Evolutionary conservation across 2,329 filamentous ascomycete genomes (phyloP), one percentile per base, ranked within the genome.

Genomic region (Xylaria sp.): DNA sequence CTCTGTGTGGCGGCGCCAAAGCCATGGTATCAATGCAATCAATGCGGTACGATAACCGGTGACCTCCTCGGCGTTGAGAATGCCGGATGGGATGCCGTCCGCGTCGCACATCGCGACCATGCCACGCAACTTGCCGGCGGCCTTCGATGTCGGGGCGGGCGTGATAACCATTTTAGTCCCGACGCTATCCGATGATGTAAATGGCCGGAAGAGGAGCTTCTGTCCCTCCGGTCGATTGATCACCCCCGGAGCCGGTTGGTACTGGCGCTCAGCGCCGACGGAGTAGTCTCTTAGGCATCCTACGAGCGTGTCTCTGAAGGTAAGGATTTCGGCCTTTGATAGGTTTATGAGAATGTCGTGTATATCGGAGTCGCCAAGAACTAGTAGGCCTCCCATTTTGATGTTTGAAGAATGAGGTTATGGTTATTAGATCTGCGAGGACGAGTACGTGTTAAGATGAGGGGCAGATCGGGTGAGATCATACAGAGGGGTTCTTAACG

Each of bases 161-260:
- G 64, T 57, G 1, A 66, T 54, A 28, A 66, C 47, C 11, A 66
- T 64, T 2, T 66, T 66, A 7, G 64, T 31, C 7, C 64, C 64
- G 23, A 64, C 21, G n/a, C 35, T 40, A 2, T 47, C 50, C 7
- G 53, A 9, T 2, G 64, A 66, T 0, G 61, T 66, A 46, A 66
- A 66, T 2, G 64, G 61, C 2, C 64, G 64, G 50, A 66, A 66
- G 28, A 66, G 61, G 46, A 61, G 64, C 52, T 59, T 66, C 35
- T 64, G 61, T 1, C 64, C 64, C 19, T 64, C 61, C 1, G 64
- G 64, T 1, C 64, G 61, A 31, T 58, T 66, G 9, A 63, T 51
- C 11, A 64, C 19, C 11, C 49, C 53, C 2, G 61, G 61, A 3
- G 42, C 43, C 1, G 64, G 64, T 33, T 66, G 64, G 28, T 61